Evolutionary conservation across 306 rosid species (phyloP), one percentile per base, ranked within the genome.

Genomic region (Trifolium fragiferum): DNA sequence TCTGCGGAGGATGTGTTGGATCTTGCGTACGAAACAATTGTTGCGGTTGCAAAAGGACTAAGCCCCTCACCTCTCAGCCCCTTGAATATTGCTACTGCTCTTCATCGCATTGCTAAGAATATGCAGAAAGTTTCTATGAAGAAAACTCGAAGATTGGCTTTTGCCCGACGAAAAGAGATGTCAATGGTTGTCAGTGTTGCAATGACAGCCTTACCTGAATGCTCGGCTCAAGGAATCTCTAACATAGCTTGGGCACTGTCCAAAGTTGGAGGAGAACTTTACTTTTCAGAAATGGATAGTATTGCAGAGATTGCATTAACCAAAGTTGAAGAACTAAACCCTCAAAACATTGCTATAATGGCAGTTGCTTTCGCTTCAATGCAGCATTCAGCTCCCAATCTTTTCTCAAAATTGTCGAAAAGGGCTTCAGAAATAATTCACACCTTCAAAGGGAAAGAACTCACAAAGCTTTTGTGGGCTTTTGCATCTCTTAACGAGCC

Each of bases 241-340:
- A 91, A 94, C 72, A 87, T 94, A 58, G 77, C 97, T 1, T 87
- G 98, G 98, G 96, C 95, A 7, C 74, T 91, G 86, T 90, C 98
- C 73, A 94, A 91, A 86, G 89, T 91, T 63, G 97, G 98, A 10
- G 96, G 97, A 8, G 90, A 94, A 69, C 85, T 91, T 81, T 94
- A 88, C 82, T 55, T 84, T 80, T 94, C 98, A n/a, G 97, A 94
- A 80, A 91, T 94, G 97, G 98, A 94, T 74, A 84, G 98, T 74
- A 86, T 94, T 78, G 96, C 89, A 8, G 96, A 94, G 85, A 91
- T 94, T 71, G 93, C 97, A 30, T 35, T 88, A 65, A 80, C 90
- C 82, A 91, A 90, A 78, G 91, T 87, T 49, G 83, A 69, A 72
- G 95, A 90, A 70, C 86, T 91, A 73, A 89, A 91, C 82, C 84